Evolutionary conservation across 164 flowering plant species (phyloP).

Genomic region (Platanus orientalis): DNA sequence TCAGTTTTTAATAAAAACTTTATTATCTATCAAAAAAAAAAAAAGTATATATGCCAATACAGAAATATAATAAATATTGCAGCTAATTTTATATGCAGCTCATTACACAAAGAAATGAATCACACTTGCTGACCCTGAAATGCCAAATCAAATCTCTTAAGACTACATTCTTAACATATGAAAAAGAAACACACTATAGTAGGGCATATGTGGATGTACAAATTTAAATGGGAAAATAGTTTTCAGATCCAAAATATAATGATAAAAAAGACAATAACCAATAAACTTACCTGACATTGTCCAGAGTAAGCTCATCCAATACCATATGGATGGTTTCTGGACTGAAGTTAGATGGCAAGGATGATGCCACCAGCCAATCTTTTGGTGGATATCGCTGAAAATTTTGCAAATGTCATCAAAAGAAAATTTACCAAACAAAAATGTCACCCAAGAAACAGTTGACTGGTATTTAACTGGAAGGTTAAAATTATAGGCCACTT

Average conservation of each 20-base stretch:
- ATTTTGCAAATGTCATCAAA: not conserved
- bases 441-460: not conserved
- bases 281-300: conserved; percentile 54
- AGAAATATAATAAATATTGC: no score
- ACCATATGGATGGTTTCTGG: conserved; percentile 50
- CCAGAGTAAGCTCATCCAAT: conserved; percentile 56
- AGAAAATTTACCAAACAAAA: no score
- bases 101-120: no score
- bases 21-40: no score
- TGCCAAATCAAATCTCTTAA: no score
- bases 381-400: conserved; percentile 76
- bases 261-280: not conserved
- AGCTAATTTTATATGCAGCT: no score
- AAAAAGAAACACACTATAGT: not conserved
- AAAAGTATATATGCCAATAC: no score
- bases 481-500: no score
- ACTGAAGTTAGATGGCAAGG: conserved; percentile 65
- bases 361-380: conserved; percentile 89
- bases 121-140: no score
- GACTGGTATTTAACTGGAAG: no score
- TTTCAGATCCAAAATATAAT: not conserved
- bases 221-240: not conserved
- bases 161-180: no score
- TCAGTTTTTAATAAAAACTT: no score
- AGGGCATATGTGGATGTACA: not conserved